A percentile compares a stretch with the other conserved stretches of the same genome.
phyloP scores from a whole-genome alignment of 2,329 filamentous ascomycete genomes.

The Curvularia sp. region DNA sequence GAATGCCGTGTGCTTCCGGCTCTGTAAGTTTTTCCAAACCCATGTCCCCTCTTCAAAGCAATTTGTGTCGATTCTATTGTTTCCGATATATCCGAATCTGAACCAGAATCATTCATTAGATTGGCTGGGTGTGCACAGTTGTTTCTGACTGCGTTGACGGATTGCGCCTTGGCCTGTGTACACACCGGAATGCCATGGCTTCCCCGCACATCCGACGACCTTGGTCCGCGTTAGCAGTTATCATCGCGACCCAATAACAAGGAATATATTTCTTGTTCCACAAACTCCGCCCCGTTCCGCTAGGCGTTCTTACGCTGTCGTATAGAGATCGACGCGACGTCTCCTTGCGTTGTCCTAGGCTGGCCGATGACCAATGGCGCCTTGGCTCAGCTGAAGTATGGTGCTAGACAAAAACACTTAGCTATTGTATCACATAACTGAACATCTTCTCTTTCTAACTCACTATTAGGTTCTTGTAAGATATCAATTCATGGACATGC shows the following conservation, averaged over 20 bases:
- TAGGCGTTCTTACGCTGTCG: constrained; percentile 11
- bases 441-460: not conserved
- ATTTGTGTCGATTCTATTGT: not conserved
- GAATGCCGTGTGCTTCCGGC: not conserved
- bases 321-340: constrained; percentile 14
- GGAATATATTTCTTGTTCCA: not conserved
- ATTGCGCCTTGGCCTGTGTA: not conserved
- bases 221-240: constrained; percentile 4
- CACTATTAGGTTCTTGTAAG: not conserved
- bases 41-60: not conserved
- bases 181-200: constrained; percentile 7
- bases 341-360: constrained; percentile 14
- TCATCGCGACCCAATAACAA: not conserved
- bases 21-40: not conserved
- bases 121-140: not conserved
- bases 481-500: not conserved
- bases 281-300: constrained; percentile 8
- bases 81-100: not conserved
- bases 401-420: not conserved
- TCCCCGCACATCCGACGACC: constrained; percentile 11
- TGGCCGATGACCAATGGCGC: constrained; percentile 25
- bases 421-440: not conserved
- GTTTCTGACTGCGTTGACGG: not conserved
- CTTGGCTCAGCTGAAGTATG: constrained; percentile 13
- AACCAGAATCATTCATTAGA: not conserved